Conservation (phyloP, 2,329 filamentous ascomycete species). For the Nigrograna mackinnonii region DNA sequence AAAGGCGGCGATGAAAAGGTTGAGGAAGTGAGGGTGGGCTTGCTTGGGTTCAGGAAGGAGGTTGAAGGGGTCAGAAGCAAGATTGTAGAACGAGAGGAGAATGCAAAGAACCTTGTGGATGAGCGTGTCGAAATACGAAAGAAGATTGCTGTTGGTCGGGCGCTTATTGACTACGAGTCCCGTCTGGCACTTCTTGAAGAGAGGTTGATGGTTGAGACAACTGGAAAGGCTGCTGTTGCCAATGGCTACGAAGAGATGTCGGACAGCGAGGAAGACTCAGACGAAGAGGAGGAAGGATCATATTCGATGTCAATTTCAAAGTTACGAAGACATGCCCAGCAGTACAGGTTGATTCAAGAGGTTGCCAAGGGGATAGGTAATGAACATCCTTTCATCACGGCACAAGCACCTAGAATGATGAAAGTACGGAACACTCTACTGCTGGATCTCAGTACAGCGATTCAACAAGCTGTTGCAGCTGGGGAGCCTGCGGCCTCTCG, state of each 20-base stretch:
- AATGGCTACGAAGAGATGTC: slow-evolving; percentile 26
- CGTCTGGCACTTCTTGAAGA: slow-evolving; percentile 66
- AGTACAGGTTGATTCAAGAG: slow-evolving; percentile 60
- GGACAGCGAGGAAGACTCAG: slow-evolving; percentile 28
- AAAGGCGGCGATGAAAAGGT: slow-evolving; percentile 89
- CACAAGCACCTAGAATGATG: slow-evolving; percentile 59
- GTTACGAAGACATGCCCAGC: slow-evolving; percentile 59
- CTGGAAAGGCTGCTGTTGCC: slow-evolving; percentile 18
- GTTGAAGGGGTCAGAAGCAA: slow-evolving; percentile 72
- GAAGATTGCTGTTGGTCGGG: slow-evolving; percentile 65
- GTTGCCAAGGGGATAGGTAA: slow-evolving; percentile 56
- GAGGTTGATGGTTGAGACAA: slow-evolving; percentile 57
- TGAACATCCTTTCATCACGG: slow-evolving; percentile 65
- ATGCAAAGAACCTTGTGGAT: slow-evolving; percentile 65
- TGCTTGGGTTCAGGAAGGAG: slow-evolving; percentile 83
- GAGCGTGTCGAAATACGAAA: slow-evolving; percentile 72
- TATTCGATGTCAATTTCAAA: slow-evolving; percentile 41
- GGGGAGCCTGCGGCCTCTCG: slow-evolving; percentile 43
- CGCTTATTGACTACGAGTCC: slow-evolving; percentile 69
- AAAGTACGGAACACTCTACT: slow-evolving; percentile 65
- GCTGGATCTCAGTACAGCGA: slow-evolving; percentile 65
- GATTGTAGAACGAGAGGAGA: slow-evolving; percentile 65
- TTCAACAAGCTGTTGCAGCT: slow-evolving; percentile 58
- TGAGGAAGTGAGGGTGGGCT: slow-evolving; percentile 83
- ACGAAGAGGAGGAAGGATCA: slow-evolving; percentile 28